phyloP scores from a whole-genome alignment of 2,329 filamentous ascomycete genomes.

The Botrytis squamosa region DNA sequence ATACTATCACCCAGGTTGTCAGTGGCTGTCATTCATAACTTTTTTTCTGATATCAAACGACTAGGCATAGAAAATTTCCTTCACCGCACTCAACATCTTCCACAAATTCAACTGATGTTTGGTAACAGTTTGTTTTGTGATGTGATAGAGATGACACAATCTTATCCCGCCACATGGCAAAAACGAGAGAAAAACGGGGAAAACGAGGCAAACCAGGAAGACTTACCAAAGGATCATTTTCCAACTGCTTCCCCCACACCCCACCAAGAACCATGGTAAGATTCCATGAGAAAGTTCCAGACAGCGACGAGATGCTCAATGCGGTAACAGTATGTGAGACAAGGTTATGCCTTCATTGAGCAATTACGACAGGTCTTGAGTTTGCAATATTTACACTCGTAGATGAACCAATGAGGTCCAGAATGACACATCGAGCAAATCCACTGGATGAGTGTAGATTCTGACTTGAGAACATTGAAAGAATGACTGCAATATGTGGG shows the following conservation, averaged over 20 bases:
- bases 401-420: slow-evolving; percentile 67
- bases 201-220: not conserved
- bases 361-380: slow-evolving; percentile 63
- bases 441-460: slow-evolving; percentile 65
- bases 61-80: not conserved
- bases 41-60: slow-evolving; percentile 9
- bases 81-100: not conserved
- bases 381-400: slow-evolving; percentile 67
- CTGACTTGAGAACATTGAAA: slow-evolving; percentile 66
- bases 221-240: not conserved
- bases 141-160: not conserved
- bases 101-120: not conserved
- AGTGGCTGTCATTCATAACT: slow-evolving; percentile 19
- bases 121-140: not conserved
- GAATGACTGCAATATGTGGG: slow-evolving; percentile 58
- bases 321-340: not conserved
- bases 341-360: slow-evolving; percentile 35
- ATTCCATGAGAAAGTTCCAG: not conserved
- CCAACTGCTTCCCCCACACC: not conserved
- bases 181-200: not conserved
- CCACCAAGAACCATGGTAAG: slow-evolving; percentile 4
- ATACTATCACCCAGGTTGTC: slow-evolving; percentile 12
- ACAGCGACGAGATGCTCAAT: not conserved
- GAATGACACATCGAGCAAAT: slow-evolving; percentile 62
- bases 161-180: not conserved